Conservation (phyloP, 345 rosid genomes). For the Murraya paniculata region DNA sequence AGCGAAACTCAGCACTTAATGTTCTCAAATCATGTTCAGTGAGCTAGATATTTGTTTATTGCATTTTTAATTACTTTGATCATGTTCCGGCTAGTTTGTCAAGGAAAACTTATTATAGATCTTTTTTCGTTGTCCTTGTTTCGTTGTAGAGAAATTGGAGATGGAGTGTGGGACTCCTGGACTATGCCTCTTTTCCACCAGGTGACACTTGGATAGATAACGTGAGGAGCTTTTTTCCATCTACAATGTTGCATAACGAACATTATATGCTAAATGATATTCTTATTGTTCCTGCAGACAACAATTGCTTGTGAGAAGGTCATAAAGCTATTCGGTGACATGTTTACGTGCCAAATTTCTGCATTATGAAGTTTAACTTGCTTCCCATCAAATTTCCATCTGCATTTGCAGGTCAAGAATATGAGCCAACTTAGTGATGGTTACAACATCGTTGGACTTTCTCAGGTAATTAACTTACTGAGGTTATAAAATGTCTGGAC, state of each 20-base stretch:
- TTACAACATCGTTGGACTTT: conserved; percentile 81
- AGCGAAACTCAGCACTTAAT: not conserved
- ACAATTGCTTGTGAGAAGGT: conserved; percentile 85
- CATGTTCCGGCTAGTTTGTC: not conserved
- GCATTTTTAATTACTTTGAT: not conserved
- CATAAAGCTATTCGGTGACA: conserved; percentile 23
- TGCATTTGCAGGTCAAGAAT: conserved; percentile 53
- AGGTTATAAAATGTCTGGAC: conserved; percentile 62
- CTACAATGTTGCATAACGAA: conserved; percentile 3
- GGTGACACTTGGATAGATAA: conserved; percentile 34
- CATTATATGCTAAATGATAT: not conserved
- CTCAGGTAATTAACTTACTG: conserved; percentile 51
- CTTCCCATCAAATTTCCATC: conserved; percentile 3
- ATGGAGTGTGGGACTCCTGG: conserved; percentile 95
- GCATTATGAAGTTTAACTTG: conserved; percentile 6
- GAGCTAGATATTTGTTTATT: not conserved
- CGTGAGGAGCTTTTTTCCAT: conserved; percentile 5
- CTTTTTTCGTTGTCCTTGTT: not conserved
- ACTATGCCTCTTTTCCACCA: conserved; percentile 75
- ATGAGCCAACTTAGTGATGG: conserved; percentile 69
- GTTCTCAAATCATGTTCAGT: not conserved
- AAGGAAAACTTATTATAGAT: not conserved
- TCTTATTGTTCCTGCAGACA: conserved; percentile 53
- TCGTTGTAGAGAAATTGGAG: conserved; percentile 71
- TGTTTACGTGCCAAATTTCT: not conserved